phyloP scores from a whole-genome alignment of 768 basidiomycete genomes.

The Boletus sp. region DNA sequence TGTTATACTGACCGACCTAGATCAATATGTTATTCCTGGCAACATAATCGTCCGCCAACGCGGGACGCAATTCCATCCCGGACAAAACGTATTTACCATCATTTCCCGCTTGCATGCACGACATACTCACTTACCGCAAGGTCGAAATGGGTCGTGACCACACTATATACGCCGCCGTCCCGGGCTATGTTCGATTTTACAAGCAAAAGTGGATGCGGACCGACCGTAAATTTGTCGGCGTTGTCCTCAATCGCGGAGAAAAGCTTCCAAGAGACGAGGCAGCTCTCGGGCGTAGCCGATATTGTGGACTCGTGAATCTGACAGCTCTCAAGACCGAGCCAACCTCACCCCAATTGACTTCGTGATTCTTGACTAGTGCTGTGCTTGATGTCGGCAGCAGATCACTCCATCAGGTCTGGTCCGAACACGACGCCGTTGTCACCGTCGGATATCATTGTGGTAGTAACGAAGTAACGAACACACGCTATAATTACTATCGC shows the following conservation, averaged over 20 bases:
- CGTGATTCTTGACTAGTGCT: slow-evolving; percentile 4
- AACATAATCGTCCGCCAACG: slow-evolving; percentile 96
- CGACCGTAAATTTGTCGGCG: slow-evolving; percentile 78
- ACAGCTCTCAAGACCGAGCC: slow-evolving; percentile 32
- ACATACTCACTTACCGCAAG: slow-evolving; percentile 39
- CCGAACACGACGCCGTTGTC: not conserved
- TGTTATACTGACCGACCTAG: slow-evolving; percentile 40
- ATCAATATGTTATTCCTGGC: slow-evolving; percentile 89
- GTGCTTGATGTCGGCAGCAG: not conserved
- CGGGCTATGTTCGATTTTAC: slow-evolving; percentile 95
- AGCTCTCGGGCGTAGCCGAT: slow-evolving; percentile 74
- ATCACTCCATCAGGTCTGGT: not conserved
- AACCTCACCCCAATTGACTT: slow-evolving; percentile 4
- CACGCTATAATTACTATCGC: slow-evolving; percentile 16
- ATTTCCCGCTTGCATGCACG: not conserved
- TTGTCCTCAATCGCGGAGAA: slow-evolving; percentile 81
- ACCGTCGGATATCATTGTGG: slow-evolving; percentile 10
- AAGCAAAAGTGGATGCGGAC: slow-evolving; percentile 71
- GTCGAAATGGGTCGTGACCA: slow-evolving; percentile 93
- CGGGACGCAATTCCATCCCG: slow-evolving; percentile 89
- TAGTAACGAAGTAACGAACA: slow-evolving; percentile 17
- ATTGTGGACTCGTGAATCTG: slow-evolving; percentile 75
- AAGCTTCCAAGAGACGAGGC: slow-evolving; percentile 81
- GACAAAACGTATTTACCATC: slow-evolving; percentile 74
- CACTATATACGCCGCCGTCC: slow-evolving; percentile 86